Base-by-base conservation (phyloP, 2,329 filamentous ascomycete genomes). In the Raffaelea ambrosiae region DNA sequence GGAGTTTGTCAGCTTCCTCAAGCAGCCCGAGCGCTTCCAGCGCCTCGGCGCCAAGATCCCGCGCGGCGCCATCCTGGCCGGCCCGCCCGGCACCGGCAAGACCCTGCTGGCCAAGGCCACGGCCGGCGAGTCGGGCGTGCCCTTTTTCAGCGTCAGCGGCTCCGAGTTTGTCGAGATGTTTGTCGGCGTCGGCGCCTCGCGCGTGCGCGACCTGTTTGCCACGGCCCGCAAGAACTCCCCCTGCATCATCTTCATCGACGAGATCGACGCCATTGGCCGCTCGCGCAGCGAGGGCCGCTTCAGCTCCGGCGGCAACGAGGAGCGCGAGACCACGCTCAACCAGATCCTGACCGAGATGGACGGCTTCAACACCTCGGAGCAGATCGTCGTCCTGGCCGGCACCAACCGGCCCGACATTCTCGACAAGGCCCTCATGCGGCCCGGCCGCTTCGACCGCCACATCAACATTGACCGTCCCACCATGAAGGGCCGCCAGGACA, bases 131-230 rank as follows among this genome's bases (percentile, higher is more conserved):
- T 96, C 93, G 22, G 85, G 86, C 40, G 93, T 98, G 29, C 93
- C 93, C 1, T 98, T 98, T 76, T 98, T 90, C 77, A 95, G 88
- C 60, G 93, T 98, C 58, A 96, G 89, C 65, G 93, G 93, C 63
- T 98, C 93, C 43, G 93, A 98, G 65, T 98, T 98, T 62, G 91
- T 98, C 29, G 93, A 98, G 70, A 98, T 98, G 91, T 98, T 98
- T 63, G 93, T 98, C 45, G 93, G 93, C 79, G 93, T 98, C 51
- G 93, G 93, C 66, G 88, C 93, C 19, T 97, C 91, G 26, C 81
- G 93, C 67, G 93, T 98, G 44, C 83, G 93, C 58, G 93, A 98
- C 66, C 72, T 98, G 46, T 98, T 98, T 61, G 83, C 88, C 49
- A 95, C 88, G 58, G 93, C 93, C 18, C 82, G 93, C 50, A 97